These are phyloP conservation scores for Fusarium continuum DNA, from an alignment of 2,329 filamentous ascomycete species.

Conservation along the genomic window DNA sequence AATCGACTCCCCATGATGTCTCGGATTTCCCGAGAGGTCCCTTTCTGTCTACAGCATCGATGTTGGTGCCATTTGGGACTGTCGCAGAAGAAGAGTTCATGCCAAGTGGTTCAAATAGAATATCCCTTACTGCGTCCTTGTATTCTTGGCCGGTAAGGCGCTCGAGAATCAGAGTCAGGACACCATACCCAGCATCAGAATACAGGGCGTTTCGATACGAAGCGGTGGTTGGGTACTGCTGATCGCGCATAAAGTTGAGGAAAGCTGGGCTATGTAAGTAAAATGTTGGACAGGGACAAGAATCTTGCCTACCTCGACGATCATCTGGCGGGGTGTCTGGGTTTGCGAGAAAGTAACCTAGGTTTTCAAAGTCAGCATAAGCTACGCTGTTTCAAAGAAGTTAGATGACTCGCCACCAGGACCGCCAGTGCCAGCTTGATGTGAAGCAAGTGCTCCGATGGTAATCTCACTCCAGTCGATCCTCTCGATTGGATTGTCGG, in stretches of 20 bases:
- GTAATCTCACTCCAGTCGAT: slow-evolving; percentile 35
- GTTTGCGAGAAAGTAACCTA: not conserved
- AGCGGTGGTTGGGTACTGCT: slow-evolving; percentile 11
- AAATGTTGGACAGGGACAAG: rapidly evolving
- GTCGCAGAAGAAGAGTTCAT: slow-evolving; percentile 7
- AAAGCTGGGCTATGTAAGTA: not conserved
- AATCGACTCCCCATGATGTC: slow-evolving; percentile 24
- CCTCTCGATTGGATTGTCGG: not conserved
- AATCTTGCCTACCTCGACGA: not conserved
- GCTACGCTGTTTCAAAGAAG: rapidly evolving
- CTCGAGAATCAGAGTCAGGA: slow-evolving; percentile 24
- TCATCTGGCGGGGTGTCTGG: rapidly evolving
- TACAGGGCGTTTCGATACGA: slow-evolving; percentile 31
- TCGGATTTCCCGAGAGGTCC: not conserved
- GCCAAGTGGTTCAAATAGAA: slow-evolving; percentile 19
- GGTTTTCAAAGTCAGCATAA: not conserved
- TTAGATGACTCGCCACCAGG: not conserved
- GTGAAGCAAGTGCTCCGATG: slow-evolving; percentile 27
- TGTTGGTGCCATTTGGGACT: not conserved
- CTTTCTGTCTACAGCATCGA: slow-evolving; percentile 23
- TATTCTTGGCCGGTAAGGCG: slow-evolving; percentile 21
- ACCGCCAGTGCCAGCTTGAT: slow-evolving; percentile 34
- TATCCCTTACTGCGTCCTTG: slow-evolving; percentile 10
- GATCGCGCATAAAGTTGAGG: slow-evolving; percentile 15
- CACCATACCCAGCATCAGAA: slow-evolving; percentile 34